Evolutionary conservation across 768 basidiomycete genomes (phyloP), one percentile per base, ranked within the genome.

Genomic region (Exsudoporus frostii): DNA sequence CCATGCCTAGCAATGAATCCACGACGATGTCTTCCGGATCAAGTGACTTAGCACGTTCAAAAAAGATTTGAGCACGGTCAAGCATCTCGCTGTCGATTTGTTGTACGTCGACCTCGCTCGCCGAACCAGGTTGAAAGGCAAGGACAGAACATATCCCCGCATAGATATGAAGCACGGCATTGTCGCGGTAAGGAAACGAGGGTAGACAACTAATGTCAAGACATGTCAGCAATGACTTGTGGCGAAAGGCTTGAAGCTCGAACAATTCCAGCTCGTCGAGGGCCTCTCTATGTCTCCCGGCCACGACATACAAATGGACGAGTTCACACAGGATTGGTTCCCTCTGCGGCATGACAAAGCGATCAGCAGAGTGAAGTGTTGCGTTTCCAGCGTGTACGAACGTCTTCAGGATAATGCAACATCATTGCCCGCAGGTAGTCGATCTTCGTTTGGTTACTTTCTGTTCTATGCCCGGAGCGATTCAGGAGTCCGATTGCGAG

Each of bases 191-290:
- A 2, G 94, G 94, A 65, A 89, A 87, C 3, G 90, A 88, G 1
- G 92, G 90, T 6, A 96, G 78, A 66, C 90, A 95, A 24, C 92
- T 92, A 57, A 39, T 25, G 36, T 40, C 33, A 8, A 49, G 54
- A 45, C 42, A 42, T 45, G 22, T 56, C n/a, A 57, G 42, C 41
- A 8, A 43, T 9, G 19, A 37, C 5, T 20, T 13, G 20, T 20
- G 37, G 40, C 42, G 45, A 42, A 53, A 47, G 22, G 42, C 37
- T 43, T 53, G 44, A 50, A 45, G 40, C 17, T 70, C 81, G 58
- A 71, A 93, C 91, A 94, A 77, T 65, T 94, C 90, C 13, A 96
- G 73, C 65, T 97, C 90, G 55, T 92, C 88, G 50, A 93, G 72
- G 1, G 93, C 94, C 48, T 86, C 82, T 51, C 77, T 76, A 60